These are phyloP conservation scores for Chernovozyma sophiae-reginae DNA, from an alignment of 1,139 yeast species.

Conservation along the genomic window DNA sequence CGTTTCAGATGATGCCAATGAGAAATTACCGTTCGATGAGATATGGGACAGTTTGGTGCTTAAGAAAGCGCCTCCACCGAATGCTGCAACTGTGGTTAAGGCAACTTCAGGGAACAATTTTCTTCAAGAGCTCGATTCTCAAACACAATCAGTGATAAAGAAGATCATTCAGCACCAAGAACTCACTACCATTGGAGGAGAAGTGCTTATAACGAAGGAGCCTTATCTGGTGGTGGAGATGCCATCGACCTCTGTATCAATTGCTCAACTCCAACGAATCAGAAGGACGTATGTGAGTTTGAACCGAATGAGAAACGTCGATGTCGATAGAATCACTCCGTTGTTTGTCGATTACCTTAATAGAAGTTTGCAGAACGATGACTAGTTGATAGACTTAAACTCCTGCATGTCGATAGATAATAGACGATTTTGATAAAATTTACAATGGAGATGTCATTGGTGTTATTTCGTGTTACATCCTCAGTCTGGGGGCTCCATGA, in stretches of 20 bases:
- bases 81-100: conserved; percentile 70
- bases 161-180: conserved; percentile 60
- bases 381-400: too few species aligned
- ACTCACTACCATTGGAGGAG: conserved; percentile 51
- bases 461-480: too few species aligned
- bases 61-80: conserved; percentile 64
- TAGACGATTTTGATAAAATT: too few species aligned
- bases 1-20: conserved; percentile 52
- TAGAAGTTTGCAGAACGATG: conserved; percentile 32
- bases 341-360: conserved; percentile 73
- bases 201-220: conserved; percentile 33
- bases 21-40: conserved; percentile 55
- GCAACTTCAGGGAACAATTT: conserved; percentile 73
- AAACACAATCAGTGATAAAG: conserved; percentile 60
- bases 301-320: conserved; percentile 74
- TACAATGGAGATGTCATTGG: too few species aligned
- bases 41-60: conserved; percentile 71
- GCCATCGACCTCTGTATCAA: conserved; percentile 60
- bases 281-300: conserved; percentile 77
- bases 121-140: conserved; percentile 71
- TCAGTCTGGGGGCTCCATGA: too few species aligned
- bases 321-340: conserved; percentile 59
- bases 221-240: conserved; percentile 47
- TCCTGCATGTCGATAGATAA: too few species aligned
- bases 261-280: conserved; percentile 78